A percentile compares a stretch with the other conserved stretches of the same genome.
phyloP scores from a whole-genome alignment of 225 moss, liverwort and hornwort genomes.

The Sphagnum contortum region DNA sequence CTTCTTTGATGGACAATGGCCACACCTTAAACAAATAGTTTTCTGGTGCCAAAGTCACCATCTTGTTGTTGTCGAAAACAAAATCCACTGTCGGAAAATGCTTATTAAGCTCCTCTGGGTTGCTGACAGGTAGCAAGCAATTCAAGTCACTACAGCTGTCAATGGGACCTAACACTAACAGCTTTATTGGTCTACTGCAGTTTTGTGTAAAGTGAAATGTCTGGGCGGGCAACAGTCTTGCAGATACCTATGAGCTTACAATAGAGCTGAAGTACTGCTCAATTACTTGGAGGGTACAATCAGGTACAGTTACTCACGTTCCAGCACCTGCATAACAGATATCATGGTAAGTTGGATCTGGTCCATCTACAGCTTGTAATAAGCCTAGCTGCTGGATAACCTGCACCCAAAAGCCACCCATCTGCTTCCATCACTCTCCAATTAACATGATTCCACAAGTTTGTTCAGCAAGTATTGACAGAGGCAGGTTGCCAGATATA shows the following conservation, averaged over 20 bases:
- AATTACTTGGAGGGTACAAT: too few species aligned
- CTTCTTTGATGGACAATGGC: background rate
- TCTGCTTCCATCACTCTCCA: background rate
- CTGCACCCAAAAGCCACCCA: conserved; percentile 29
- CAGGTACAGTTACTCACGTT: conserved; percentile 25
- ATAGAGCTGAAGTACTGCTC: too few species aligned
- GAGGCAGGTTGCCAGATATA: too few species aligned
- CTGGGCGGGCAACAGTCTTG: too few species aligned
- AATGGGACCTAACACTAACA: too few species aligned
- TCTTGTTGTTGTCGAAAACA: conserved; percentile 49
- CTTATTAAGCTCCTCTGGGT: conserved; percentile 39
- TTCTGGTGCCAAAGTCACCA: conserved; percentile 71
- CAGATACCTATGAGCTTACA: too few species aligned
- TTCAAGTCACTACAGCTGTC: background rate
- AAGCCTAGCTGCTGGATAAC: conserved; percentile 46
- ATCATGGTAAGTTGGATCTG: conserved; percentile 73
- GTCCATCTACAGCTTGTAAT: conserved; percentile 62
- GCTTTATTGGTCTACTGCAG: too few species aligned
- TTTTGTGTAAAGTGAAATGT: too few species aligned
- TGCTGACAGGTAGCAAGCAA: conserved; percentile 32
- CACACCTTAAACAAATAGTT: conserved; percentile 86
- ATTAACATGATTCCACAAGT: too few species aligned
- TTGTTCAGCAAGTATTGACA: too few species aligned
- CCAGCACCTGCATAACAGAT: conserved; percentile 81
- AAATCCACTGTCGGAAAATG: conserved; percentile 74